phyloP scores from a whole-genome alignment of 2,329 filamentous ascomycete genomes.

The Mariannaea elegans region DNA sequence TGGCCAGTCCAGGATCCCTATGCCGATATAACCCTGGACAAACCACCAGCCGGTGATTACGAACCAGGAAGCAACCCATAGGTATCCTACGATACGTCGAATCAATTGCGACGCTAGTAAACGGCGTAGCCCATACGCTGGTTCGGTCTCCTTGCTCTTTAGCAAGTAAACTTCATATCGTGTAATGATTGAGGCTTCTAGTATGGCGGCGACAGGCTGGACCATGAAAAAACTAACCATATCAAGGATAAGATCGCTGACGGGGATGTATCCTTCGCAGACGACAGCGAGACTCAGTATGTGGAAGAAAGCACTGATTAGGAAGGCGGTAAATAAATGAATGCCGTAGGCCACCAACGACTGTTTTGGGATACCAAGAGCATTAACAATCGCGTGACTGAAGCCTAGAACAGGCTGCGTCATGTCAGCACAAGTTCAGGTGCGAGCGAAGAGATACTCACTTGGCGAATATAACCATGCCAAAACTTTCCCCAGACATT shows the following conservation, averaged over 20 bases:
- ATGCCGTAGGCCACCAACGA: constrained; percentile 15
- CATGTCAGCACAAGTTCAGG: background rate
- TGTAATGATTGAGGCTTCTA: constrained; percentile 1
- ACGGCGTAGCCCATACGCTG: background rate
- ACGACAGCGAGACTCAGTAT: constrained; percentile 21
- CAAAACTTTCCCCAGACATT: constrained; percentile 31
- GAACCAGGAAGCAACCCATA: constrained; percentile 22
- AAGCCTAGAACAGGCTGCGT: constrained; percentile 18
- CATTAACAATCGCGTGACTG: background rate
- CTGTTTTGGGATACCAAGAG: background rate
- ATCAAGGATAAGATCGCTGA: background rate
- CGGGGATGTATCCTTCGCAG: background rate
- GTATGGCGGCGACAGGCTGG: constrained; percentile 12
- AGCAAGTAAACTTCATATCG: background rate
- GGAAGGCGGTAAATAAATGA: constrained; percentile 20
- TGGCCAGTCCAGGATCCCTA: constrained; percentile 21
- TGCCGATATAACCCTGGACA: constrained; percentile 10
- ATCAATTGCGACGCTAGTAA: background rate
- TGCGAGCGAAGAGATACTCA: background rate
- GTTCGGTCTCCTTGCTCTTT: too few species aligned
- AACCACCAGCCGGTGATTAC: constrained; percentile 24
- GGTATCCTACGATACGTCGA: background rate
- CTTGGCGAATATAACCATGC: constrained; percentile 28
- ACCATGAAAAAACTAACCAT: constrained; percentile 16
- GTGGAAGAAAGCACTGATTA: constrained; percentile 25